phyloP scores from a whole-genome alignment of 352 stramenopile genomes.

The Phytophthora pini region DNA sequence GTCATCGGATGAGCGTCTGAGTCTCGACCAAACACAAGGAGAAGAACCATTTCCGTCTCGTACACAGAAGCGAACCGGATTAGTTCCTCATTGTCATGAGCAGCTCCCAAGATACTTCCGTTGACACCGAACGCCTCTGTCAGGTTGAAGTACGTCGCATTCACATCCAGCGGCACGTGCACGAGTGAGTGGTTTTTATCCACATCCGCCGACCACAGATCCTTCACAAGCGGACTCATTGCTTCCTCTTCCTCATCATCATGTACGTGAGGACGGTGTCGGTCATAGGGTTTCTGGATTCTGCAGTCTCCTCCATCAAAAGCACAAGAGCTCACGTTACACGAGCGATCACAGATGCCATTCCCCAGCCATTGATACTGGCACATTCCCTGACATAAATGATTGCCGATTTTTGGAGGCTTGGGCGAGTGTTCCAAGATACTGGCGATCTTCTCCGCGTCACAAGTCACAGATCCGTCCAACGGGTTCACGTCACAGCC shows the following conservation, averaged over 20 bases:
- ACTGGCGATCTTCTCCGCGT: slow-evolving; percentile 62
- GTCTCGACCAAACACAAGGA: slow-evolving; percentile 83
- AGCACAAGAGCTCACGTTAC: slow-evolving; percentile 84
- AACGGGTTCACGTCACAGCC: slow-evolving; percentile 69
- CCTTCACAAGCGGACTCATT: slow-evolving; percentile 35
- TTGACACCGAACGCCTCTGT: slow-evolving; percentile 71
- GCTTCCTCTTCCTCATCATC: slow-evolving; percentile 24
- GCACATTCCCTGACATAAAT: slow-evolving; percentile 79
- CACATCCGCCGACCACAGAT: slow-evolving; percentile 58
- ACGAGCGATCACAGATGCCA: slow-evolving; percentile 73
- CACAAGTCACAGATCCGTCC: slow-evolving; percentile 58
- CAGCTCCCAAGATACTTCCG: slow-evolving; percentile 54
- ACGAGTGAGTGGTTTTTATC: slow-evolving; percentile 65
- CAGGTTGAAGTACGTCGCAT: slow-evolving; percentile 76
- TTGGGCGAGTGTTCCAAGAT: slow-evolving; percentile 65
- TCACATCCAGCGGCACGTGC: slow-evolving; percentile 64
- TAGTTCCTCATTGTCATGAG: slow-evolving; percentile 72
- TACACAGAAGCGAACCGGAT: slow-evolving; percentile 79
- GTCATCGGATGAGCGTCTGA: slow-evolving; percentile 66
- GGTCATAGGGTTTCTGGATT: slow-evolving; percentile 30
- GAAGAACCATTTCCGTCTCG: slow-evolving; percentile 74
- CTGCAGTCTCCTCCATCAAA: slow-evolving; percentile 88
- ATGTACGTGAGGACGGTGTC: slow-evolving; percentile 17
- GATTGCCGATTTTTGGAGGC: slow-evolving; percentile 48
- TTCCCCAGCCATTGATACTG: slow-evolving; percentile 87